These are phyloP conservation scores for Fusarium illudens DNA, from an alignment of 2,329 filamentous ascomycete species.

Conservation along the genomic window DNA sequence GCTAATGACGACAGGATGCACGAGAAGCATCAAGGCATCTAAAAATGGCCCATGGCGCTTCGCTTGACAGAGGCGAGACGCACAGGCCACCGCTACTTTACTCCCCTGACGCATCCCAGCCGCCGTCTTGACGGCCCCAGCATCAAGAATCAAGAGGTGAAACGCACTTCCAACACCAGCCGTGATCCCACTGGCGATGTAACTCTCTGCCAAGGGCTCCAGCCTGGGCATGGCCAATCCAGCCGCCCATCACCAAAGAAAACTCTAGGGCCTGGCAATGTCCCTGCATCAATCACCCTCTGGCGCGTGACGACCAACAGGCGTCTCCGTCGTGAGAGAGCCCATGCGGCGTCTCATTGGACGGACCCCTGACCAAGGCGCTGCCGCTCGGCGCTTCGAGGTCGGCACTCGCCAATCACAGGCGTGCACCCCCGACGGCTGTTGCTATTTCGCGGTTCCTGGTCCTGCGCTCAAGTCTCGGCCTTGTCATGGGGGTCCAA, in stretches of 20 bases:
- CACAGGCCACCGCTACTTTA: conserved; percentile 21
- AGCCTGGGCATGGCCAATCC: conserved; percentile 33
- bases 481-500: conserved; percentile 29
- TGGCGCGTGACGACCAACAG: conserved; percentile 38
- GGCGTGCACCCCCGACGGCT: not conserved
- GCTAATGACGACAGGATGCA: conserved; percentile 16
- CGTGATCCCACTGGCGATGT: conserved; percentile 6
- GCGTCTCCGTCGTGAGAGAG: conserved; percentile 14
- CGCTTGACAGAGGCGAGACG: conserved; percentile 16
- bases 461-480: conserved; percentile 31
- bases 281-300: conserved; percentile 38
- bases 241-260: conserved; percentile 20
- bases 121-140: conserved; percentile 10
- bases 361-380: conserved; percentile 28
- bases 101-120: conserved; percentile 2
- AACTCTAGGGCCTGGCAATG: conserved; percentile 19
- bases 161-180: conserved; percentile 32
- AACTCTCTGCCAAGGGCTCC: conserved; percentile 18
- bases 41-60: conserved; percentile 35
- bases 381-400: conserved; percentile 44
- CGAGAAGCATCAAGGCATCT: conserved; percentile 15
- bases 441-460: conserved; percentile 20
- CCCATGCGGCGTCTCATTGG: conserved; percentile 39
- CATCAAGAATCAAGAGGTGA: conserved; percentile 29
- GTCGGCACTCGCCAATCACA: conserved; percentile 42